Percentiles rank a stretch among this genome's conserved stretches.
These are phyloP conservation scores for Fraxinus greggii DNA, from an alignment of 305 asterid species.

Conservation along the genomic window DNA sequence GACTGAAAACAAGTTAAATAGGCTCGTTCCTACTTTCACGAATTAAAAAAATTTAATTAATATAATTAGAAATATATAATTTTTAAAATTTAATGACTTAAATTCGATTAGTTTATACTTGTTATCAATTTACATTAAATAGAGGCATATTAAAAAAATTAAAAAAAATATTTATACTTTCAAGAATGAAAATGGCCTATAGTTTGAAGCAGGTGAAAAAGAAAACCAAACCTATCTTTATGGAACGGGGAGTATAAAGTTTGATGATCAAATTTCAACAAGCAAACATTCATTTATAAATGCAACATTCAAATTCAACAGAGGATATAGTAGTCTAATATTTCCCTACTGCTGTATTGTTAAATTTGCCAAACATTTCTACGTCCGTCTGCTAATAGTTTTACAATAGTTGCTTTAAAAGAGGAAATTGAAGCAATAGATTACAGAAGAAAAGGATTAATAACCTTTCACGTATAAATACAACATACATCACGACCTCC, in stretches of 20 bases:
- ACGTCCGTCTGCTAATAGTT: background rate
- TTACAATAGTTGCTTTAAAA: background rate
- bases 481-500: background rate
- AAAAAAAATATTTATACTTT: no score
- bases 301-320: background rate
- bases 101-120: no score
- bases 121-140: background rate
- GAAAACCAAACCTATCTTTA: background rate
- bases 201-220: no score
- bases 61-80: no score
- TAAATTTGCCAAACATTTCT: background rate
- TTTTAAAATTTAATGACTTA: background rate
- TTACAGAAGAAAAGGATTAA: background rate
- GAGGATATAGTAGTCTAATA: background rate
- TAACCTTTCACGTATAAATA: background rate
- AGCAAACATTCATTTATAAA: background rate
- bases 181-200: no score
- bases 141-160: background rate
- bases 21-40: background rate
- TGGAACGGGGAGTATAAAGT: background rate
- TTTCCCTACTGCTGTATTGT: background rate
- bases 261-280: background rate
- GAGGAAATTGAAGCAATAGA: background rate
- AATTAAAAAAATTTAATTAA: no score
- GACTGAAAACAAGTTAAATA: background rate